Conservation (phyloP, 2,329 filamentous ascomycete genomes). For the Diatrype stigma region DNA sequence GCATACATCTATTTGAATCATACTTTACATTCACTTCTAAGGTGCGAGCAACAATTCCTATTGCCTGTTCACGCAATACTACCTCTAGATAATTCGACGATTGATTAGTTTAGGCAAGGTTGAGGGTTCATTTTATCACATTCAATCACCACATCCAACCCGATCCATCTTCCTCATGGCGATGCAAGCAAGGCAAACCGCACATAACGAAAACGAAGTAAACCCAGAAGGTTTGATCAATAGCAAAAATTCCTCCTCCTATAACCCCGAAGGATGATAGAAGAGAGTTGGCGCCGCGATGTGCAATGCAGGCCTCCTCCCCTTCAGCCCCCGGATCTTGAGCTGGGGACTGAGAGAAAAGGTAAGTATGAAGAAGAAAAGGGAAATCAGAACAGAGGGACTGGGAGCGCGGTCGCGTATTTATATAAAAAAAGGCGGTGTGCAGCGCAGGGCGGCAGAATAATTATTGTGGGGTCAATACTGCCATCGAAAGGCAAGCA, state of each 20-base stretch:
- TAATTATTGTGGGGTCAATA: neutral
- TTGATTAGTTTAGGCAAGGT: neutral
- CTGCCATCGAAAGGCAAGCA: neutral
- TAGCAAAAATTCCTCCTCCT: constrained; percentile 43
- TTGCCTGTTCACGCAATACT: neutral
- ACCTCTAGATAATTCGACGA: neutral
- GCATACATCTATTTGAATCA: too few relatives aligned
- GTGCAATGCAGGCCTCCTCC: constrained; percentile 45
- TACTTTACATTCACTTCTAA: too few relatives aligned
- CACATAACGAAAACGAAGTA: constrained; percentile 36
- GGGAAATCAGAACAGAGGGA: constrained; percentile 17
- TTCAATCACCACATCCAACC: too few relatives aligned
- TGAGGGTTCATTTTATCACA: neutral
- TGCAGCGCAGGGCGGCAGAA: neutral
- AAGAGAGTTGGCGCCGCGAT: constrained; percentile 39
- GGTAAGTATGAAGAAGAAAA: constrained; percentile 43
- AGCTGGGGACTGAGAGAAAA: constrained; percentile 36
- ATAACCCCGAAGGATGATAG: constrained; percentile 45
- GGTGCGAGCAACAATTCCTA: too few relatives aligned
- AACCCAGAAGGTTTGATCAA: constrained; percentile 4
- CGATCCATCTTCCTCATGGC: constrained; percentile 34
- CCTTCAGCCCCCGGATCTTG: constrained; percentile 35
- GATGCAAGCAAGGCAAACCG: constrained; percentile 18
- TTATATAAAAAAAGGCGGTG: constrained; percentile 2
- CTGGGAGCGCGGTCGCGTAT: neutral